Percentiles rank a stretch among this genome's conserved stretches.
phyloP scores from a whole-genome alignment of 2,329 filamentous ascomycete genomes.

The Aspergillus ibericus region DNA sequence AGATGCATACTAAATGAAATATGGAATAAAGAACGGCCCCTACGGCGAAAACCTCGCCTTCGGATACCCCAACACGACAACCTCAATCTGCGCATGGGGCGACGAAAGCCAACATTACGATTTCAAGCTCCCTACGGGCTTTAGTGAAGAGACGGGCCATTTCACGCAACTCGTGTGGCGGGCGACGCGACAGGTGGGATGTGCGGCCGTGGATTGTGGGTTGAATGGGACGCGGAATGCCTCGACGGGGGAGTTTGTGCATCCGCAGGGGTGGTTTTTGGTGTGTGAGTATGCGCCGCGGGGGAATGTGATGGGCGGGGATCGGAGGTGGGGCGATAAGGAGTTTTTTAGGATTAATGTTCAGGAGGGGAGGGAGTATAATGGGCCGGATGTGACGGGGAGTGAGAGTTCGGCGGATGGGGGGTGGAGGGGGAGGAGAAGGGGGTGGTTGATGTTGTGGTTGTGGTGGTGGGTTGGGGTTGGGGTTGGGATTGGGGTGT shows the following conservation, averaged over 20 bases:
- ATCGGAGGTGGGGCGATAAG: conserved; percentile 23
- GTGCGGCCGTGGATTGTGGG: conserved; percentile 47
- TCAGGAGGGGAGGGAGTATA: conserved; percentile 19
- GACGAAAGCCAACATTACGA: conserved; percentile 60
- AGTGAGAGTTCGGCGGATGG: neutral
- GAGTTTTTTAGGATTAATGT: conserved; percentile 36
- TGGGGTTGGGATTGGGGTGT: neutral
- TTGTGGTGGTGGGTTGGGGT: conserved; percentile 7
- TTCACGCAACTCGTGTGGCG: conserved; percentile 75
- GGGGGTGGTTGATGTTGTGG: neutral
- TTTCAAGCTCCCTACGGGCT: conserved; percentile 56
- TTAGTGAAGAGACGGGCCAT: conserved; percentile 63
- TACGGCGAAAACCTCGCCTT: conserved; percentile 75
- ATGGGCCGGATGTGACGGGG: conserved; percentile 17
- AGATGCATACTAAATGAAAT: conserved; percentile 8
- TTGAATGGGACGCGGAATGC: conserved; percentile 34
- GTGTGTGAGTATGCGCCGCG: conserved; percentile 70
- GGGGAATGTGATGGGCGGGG: conserved; percentile 57
- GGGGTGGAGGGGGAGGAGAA: neutral
- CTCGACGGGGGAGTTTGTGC: conserved; percentile 23
- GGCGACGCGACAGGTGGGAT: conserved; percentile 61
- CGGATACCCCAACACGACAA: conserved; percentile 61
- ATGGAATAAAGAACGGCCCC: conserved; percentile 52
- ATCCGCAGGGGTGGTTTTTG: conserved; percentile 60
- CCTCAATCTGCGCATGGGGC: conserved; percentile 67